Evolutionary conservation across 768 basidiomycete species (phyloP), one percentile per base, ranked within the genome.

Genomic region (Melanogaster broomeanus): DNA sequence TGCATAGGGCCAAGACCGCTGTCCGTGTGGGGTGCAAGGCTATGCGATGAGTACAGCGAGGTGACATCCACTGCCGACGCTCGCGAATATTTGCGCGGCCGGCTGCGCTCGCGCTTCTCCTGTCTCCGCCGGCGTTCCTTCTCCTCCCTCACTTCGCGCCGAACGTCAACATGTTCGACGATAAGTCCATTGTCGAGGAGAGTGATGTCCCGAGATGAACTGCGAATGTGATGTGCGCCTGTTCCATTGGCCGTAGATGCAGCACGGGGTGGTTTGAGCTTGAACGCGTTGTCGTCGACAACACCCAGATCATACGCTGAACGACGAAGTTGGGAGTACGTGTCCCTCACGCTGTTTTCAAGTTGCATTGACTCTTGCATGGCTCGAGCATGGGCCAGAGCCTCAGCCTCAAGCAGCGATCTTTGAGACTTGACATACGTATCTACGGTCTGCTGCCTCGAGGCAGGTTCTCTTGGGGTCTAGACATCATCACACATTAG

Each of bases 401-500:
- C 82, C 59, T 96, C 93, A 6, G 90, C 90, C 62, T 91, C 87
- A 33, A 97, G 80, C 35, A 96, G 73, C 11, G 81, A 77, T 52
- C 84, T 79, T 61, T 98, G 96, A 2, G 88, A 75, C 60, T 84
- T 85, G 67, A 98, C 83, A 67, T 95, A 99, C 3, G 74, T 74
- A 50, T 86, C 82, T 6, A 99, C 73, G 3, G 90, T 90, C 60
- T 89, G 86, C 61, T 90, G 88, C 33, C 89, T 84, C 31, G 93
- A 86, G 4, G 87, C 77, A 12, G 94, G 91, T 58, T 97, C 93
- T 44, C 89, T 85, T 12, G 92, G 93, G 65, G 93, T 98, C 96
- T 98, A 30, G 38, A 22, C 21, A 31, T 25, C 27, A 15, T 16
- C 52, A 48, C 40, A 56, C 44, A 52, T 63, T 18, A 48, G 42